These are phyloP conservation scores for Hanseniaspora pseudoguilliermondii DNA, from an alignment of 805 yeast genomes.

Conservation along the genomic window DNA sequence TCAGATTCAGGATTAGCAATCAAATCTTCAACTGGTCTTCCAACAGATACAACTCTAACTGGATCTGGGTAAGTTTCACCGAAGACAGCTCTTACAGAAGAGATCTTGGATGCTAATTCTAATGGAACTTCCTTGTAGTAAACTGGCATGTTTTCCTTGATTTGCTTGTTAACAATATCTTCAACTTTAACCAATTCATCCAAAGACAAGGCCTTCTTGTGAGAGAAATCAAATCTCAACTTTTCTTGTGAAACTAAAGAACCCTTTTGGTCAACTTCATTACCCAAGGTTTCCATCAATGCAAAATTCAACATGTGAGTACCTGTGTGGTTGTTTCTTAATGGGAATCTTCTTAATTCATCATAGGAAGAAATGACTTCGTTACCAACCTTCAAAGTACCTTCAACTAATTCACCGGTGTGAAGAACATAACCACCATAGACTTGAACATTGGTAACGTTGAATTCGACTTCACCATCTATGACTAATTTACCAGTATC, in stretches of 20 bases:
- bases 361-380: slow-evolving; percentile 75
- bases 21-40: slow-evolving; percentile 75
- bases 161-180: slow-evolving; percentile 53
- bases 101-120: slow-evolving; percentile 56
- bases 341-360: slow-evolving; percentile 88
- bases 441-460: slow-evolving; percentile 79
- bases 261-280: slow-evolving; percentile 86
- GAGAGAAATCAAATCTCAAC: slow-evolving; percentile 90
- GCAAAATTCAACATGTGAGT: slow-evolving; percentile 90
- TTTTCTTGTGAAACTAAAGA: slow-evolving; percentile 92
- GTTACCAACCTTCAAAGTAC: slow-evolving; percentile 54
- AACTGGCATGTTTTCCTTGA: slow-evolving; percentile 58
- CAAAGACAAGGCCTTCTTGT: slow-evolving; percentile 68
- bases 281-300: slow-evolving; percentile 74
- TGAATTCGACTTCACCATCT: slow-evolving; percentile 78
- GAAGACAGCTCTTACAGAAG: slow-evolving; percentile 90
- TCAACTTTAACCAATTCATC: slow-evolving; percentile 69
- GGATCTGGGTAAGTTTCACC: slow-evolving; percentile 99
- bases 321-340: slow-evolving; percentile 96
- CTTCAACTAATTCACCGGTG: slow-evolving; percentile 77
- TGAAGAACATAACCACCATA: slow-evolving; percentile 94
- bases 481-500: slow-evolving; percentile 88
- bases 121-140: slow-evolving; percentile 75
- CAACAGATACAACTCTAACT: slow-evolving; percentile 93
- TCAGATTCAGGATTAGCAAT: slow-evolving; percentile 54